Conservation (phyloP, 768 basidiomycete species). For the Gymnopilus junonius region DNA sequence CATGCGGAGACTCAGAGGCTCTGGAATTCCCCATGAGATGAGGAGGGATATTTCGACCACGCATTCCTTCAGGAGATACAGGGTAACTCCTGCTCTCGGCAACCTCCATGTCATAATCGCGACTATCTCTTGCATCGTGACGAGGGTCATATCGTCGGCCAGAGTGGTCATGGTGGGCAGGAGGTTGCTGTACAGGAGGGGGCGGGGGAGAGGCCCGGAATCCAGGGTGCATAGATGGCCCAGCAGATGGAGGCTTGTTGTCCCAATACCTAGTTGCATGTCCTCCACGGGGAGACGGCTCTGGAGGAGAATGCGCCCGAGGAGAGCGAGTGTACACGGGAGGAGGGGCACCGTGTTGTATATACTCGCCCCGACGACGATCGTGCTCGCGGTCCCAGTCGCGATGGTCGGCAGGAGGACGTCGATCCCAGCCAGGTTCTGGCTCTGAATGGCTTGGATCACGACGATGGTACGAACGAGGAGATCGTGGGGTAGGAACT, state of each 20-base stretch:
- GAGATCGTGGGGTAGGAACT: slow-evolving; percentile 59
- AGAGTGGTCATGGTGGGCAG: slow-evolving; percentile 43
- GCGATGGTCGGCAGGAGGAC: slow-evolving; percentile 48
- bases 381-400: slow-evolving; percentile 57
- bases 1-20: slow-evolving; percentile 65
- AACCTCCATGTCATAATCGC: slow-evolving; percentile 52
- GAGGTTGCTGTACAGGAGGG: slow-evolving; percentile 33
- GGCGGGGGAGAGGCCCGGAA: slow-evolving; percentile 38
- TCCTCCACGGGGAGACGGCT: slow-evolving; percentile 61
- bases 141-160: slow-evolving; percentile 68
- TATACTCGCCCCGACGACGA: slow-evolving; percentile 48
- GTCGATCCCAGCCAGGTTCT: slow-evolving; percentile 66
- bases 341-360: slow-evolving; percentile 35
- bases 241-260: slow-evolving; percentile 50
- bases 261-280: slow-evolving; percentile 65
- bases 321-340: slow-evolving; percentile 48
- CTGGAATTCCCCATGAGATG: slow-evolving; percentile 41
- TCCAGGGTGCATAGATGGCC: slow-evolving; percentile 30
- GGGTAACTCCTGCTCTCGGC: slow-evolving; percentile 43
- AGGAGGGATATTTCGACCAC: slow-evolving; percentile 36
- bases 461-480: slow-evolving; percentile 55
- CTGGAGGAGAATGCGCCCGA: slow-evolving; percentile 53
- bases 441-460: slow-evolving; percentile 56
- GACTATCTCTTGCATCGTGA: slow-evolving; percentile 53
- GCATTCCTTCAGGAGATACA: slow-evolving; percentile 49